phyloP scores from a whole-genome alignment of 2,329 filamentous ascomycete genomes.

The Pseudocercospora eumusae region DNA sequence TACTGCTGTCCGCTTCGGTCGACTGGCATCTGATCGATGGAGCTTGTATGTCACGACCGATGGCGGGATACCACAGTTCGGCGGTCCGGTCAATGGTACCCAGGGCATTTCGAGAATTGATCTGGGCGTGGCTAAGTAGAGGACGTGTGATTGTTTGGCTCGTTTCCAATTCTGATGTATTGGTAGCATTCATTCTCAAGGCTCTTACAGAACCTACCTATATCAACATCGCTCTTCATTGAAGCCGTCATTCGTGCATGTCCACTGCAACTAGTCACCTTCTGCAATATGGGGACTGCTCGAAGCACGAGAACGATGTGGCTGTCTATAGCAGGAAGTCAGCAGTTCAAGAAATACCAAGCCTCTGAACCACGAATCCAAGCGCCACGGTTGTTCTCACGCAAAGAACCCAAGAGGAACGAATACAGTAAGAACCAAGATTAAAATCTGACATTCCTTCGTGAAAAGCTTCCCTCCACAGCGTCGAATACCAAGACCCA shows the following conservation, averaged over 20 bases:
- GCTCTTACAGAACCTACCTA: not conserved
- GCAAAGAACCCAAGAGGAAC: not conserved
- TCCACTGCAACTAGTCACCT: not conserved
- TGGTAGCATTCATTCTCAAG: not conserved
- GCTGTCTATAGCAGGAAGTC: not conserved
- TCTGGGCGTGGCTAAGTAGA: not conserved
- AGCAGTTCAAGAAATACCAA: not conserved
- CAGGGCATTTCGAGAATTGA: conserved; percentile 7
- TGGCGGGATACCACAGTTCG: not conserved
- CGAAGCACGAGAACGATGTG: not conserved
- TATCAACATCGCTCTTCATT: not conserved
- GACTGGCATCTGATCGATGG: conserved; percentile 13
- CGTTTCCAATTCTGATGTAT: not conserved
- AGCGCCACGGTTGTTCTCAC: not conserved
- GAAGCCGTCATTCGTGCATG: not conserved
- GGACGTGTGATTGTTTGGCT: not conserved
- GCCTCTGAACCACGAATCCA: not conserved
- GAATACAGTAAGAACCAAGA: not conserved
- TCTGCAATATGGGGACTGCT: not conserved
- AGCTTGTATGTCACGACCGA: conserved; percentile 15
- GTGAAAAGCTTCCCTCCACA: not conserved
- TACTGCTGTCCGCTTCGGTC: conserved; percentile 13
- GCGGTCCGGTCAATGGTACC: not conserved
- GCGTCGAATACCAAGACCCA: not conserved
- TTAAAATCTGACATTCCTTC: not conserved